Percentiles rank a stretch among this genome's conserved stretches.
Evolutionary conservation across 2,329 filamentous ascomycete genomes (phyloP).

Genomic region (Stachybotrys echinatus): DNA sequence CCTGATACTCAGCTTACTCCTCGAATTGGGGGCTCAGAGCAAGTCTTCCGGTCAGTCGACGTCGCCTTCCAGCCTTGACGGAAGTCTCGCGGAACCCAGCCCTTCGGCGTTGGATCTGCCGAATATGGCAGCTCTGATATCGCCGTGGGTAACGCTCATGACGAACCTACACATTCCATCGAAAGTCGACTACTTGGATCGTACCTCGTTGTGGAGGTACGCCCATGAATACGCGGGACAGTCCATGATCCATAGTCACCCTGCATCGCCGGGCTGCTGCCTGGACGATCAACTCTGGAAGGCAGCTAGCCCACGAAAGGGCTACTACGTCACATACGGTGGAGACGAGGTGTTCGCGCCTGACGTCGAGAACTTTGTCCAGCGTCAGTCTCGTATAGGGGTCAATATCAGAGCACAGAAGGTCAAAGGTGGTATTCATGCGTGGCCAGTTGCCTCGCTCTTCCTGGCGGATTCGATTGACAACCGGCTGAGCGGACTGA

Average conservation of each 20-base stretch:
- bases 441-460: constrained; percentile 72
- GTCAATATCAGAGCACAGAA: constrained; percentile 50
- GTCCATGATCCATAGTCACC: constrained; percentile 23
- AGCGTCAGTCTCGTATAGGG: constrained; percentile 46
- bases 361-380: constrained; percentile 59
- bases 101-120: constrained; percentile 22
- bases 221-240: constrained; percentile 61
- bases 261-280: constrained; percentile 64
- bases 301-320: constrained; percentile 58
- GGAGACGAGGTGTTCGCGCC: constrained; percentile 72
- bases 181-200: constrained; percentile 69
- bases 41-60: constrained; percentile 12
- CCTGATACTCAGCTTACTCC: constrained; percentile 65
- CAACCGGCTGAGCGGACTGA: constrained; percentile 47
- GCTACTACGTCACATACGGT: constrained; percentile 68
- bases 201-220: constrained; percentile 60
- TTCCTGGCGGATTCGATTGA: constrained; percentile 46
- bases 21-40: constrained; percentile 50
- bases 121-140: constrained; percentile 65
- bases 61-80: constrained; percentile 6
- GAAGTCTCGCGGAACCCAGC: constrained; percentile 8
- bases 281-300: constrained; percentile 62
- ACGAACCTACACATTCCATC: constrained; percentile 64
- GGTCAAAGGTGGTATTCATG: constrained; percentile 68
- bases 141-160: constrained; percentile 73